Conservation (phyloP, 176 grass and related monocot genomes). For the Avena insularis region DNA sequence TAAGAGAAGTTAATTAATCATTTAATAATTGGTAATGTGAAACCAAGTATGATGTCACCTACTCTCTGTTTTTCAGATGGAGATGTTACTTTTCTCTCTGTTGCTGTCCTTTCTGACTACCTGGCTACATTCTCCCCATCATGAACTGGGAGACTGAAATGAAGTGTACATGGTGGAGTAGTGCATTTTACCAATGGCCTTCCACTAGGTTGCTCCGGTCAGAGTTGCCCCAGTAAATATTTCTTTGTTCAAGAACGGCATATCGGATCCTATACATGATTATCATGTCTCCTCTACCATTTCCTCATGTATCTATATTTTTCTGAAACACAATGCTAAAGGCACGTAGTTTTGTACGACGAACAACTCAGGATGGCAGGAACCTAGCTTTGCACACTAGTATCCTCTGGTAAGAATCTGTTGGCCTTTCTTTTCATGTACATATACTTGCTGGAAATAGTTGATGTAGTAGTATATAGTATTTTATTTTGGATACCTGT, state of each 20-base stretch:
- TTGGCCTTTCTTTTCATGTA: background rate
- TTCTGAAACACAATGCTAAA: constrained; percentile 8
- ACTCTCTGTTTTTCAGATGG: background rate
- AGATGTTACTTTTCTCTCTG: background rate
- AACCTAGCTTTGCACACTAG: background rate
- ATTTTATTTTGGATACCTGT: background rate
- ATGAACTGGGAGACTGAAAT: constrained; percentile 39
- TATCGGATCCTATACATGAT: constrained; percentile 27
- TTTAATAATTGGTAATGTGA: background rate
- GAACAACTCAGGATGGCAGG: background rate
- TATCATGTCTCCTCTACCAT: background rate
- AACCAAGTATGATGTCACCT: background rate
- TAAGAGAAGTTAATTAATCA: background rate
- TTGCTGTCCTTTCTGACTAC: constrained; percentile 3
- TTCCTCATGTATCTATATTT: background rate
- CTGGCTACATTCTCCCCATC: constrained; percentile 20
- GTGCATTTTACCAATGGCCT: constrained; percentile 27
- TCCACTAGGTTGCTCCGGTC: constrained; percentile 12
- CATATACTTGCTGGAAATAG: background rate
- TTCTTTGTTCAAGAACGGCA: constrained; percentile 37
- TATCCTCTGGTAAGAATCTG: background rate
- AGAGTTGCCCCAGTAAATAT: background rate
- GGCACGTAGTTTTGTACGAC: background rate
- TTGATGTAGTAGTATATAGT: background rate
- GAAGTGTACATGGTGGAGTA: constrained; percentile 41